Evolutionary conservation across 2,329 filamentous ascomycete species (phyloP).

Genomic region (Pseudogymnoascus sp.): DNA sequence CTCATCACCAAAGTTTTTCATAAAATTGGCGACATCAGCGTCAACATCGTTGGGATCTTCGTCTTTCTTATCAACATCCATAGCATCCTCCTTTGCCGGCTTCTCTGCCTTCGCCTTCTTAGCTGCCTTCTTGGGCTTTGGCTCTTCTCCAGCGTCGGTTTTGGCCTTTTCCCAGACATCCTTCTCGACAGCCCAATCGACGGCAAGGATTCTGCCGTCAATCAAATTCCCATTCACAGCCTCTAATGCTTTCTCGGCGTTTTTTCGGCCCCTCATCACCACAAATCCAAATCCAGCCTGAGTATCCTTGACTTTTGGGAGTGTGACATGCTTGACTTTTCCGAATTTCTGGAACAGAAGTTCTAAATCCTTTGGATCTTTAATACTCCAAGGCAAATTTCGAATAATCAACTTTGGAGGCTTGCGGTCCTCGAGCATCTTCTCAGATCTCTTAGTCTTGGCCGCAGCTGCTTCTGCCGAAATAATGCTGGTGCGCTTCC

Average conservation of each 20-base stretch:
- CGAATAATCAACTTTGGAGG: slow-evolving; percentile 76
- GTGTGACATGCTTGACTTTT: slow-evolving; percentile 77
- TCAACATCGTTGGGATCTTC: slow-evolving; percentile 32
- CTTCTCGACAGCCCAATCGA: slow-evolving; percentile 96
- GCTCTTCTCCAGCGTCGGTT: slow-evolving; percentile 26
- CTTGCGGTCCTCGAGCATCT: slow-evolving; percentile 50
- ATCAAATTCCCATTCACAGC: slow-evolving; percentile 82
- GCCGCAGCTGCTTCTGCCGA: slow-evolving; percentile 31
- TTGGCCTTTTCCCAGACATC: slow-evolving; percentile 67
- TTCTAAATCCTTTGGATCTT: slow-evolving; percentile 70
- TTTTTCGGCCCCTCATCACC: slow-evolving; percentile 75
- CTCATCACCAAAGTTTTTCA: slow-evolving; percentile 26
- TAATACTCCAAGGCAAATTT: slow-evolving; percentile 94
- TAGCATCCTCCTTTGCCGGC: slow-evolving; percentile 26
- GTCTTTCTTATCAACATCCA: slow-evolving; percentile 23
- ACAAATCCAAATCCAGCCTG: slow-evolving; percentile 90
- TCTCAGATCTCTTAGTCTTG: slow-evolving; percentile 49
- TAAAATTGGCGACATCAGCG: slow-evolving; percentile 22
- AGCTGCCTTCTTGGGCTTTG: slow-evolving; percentile 26
- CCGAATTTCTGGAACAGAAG: slow-evolving; percentile 79
- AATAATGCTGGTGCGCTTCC: slow-evolving; percentile 26
- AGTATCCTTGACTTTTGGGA: slow-evolving; percentile 63
- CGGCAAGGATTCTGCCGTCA: slow-evolving; percentile 78
- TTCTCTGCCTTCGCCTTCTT: slow-evolving; percentile 20
- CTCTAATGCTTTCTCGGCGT: slow-evolving; percentile 81